These are phyloP conservation scores for Inosperma sp. DNA, from an alignment of 768 basidiomycete species.

Conservation along the genomic window DNA sequence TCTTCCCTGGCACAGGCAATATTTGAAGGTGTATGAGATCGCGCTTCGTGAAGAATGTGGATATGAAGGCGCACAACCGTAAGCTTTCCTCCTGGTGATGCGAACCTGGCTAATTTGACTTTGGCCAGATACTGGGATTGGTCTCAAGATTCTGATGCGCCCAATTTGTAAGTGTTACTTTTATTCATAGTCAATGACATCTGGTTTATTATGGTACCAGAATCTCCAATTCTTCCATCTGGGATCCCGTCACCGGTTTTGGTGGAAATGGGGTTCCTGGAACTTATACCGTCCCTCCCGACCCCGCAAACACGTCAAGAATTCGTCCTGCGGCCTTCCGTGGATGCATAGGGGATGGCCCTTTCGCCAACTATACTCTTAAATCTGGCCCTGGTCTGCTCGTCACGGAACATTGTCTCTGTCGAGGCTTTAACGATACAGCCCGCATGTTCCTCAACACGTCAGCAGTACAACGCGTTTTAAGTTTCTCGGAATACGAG, in stretches of 20 bases:
- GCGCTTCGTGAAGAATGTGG: conserved; percentile 34
- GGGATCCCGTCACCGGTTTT: conserved; percentile 34
- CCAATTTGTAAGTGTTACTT: conserved; percentile 15
- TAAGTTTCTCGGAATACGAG: conserved; percentile 29
- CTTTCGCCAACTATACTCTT: conserved; percentile 32
- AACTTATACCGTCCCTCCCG: conserved; percentile 25
- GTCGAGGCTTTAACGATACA: conserved; percentile 30
- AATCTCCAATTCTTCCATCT: conserved; percentile 31
- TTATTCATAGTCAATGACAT: conserved; percentile 1
- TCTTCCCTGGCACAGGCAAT: conserved; percentile 36
- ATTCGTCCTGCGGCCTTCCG: conserved; percentile 15
- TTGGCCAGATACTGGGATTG: conserved; percentile 38
- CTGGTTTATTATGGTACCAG: conserved; percentile 15
- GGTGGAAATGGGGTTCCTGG: conserved; percentile 32
- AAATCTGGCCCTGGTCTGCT: conserved; percentile 33
- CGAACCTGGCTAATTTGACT: not conserved
- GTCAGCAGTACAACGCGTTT: conserved; percentile 21
- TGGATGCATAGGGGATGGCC: conserved; percentile 31
- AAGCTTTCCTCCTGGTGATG: conserved; percentile 6
- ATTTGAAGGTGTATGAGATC: conserved; percentile 28
- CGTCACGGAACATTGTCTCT: conserved; percentile 31
- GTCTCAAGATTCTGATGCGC: conserved; percentile 31
- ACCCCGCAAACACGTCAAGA: conserved; percentile 15
- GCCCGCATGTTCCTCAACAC: conserved; percentile 19
- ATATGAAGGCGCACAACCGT: conserved; percentile 34